Evolutionary conservation across 2,329 filamentous ascomycete genomes (phyloP).

Genomic region (Keithomyces neogunnii): DNA sequence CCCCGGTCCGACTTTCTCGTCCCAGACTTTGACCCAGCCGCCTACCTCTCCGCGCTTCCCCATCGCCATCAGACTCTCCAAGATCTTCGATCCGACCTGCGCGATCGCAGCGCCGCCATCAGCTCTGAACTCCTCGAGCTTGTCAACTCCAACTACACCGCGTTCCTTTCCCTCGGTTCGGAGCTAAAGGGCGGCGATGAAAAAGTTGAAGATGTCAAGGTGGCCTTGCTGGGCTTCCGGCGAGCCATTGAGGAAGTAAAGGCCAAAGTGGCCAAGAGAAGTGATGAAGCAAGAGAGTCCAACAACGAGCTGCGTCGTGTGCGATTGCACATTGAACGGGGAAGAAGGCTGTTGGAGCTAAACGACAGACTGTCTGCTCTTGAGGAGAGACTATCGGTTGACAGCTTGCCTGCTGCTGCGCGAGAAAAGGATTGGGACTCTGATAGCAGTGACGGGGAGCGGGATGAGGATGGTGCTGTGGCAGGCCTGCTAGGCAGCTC

Average conservation of each 20-base stretch:
- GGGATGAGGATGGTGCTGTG: constrained; percentile 24
- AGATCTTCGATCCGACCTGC: constrained; percentile 79
- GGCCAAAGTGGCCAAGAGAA: constrained; percentile 53
- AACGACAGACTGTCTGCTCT: constrained; percentile 54
- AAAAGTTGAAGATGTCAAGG: constrained; percentile 79
- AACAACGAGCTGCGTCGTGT: constrained; percentile 61
- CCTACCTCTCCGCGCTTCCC: constrained; percentile 71
- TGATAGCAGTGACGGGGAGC: constrained; percentile 30
- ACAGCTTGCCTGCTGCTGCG: constrained; percentile 18
- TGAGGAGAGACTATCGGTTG: constrained; percentile 55
- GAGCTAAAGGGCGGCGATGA: constrained; percentile 84
- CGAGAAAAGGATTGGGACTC: constrained; percentile 14
- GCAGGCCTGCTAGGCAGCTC: constrained; percentile 34
- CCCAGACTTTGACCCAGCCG: constrained; percentile 66
- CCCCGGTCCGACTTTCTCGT: constrained; percentile 75
- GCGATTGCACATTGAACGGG: constrained; percentile 51
- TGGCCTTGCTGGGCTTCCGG: constrained; percentile 78
- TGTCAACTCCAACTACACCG: constrained; percentile 90
- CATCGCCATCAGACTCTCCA: constrained; percentile 94
- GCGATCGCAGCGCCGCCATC: constrained; percentile 69
- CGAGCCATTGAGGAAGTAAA: constrained; percentile 72
- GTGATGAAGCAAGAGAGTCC: constrained; percentile 52
- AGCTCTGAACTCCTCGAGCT: constrained; percentile 84
- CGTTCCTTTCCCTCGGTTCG: constrained; percentile 76
- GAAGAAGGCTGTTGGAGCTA: constrained; percentile 56